Conservation (phyloP, 768 basidiomycete genomes). For the Dentipellis fragilis region DNA sequence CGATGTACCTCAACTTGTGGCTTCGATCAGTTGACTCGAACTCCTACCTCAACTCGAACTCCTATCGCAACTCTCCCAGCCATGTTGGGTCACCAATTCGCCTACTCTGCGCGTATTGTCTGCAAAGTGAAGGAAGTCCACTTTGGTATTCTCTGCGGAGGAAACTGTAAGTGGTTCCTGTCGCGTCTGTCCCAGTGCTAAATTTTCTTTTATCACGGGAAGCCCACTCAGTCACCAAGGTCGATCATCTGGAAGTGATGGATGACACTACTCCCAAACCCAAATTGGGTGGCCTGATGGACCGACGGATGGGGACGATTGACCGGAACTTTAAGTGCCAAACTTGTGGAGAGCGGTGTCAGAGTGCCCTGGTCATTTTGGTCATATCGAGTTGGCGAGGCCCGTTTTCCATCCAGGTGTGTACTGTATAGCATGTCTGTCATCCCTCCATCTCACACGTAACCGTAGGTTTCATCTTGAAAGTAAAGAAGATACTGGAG, state of each 20-base stretch:
- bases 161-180: slow-evolving; percentile 73
- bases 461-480: slow-evolving; percentile 78
- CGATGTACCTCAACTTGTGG: background rate
- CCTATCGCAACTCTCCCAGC: slow-evolving; percentile 3
- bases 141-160: slow-evolving; percentile 98
- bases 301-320: slow-evolving; percentile 96
- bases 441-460: background rate
- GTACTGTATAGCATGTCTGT: slow-evolving; percentile 18
- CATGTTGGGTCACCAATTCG: slow-evolving; percentile 87
- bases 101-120: slow-evolving; percentile 88
- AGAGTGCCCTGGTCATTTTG: slow-evolving; percentile 98
- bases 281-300: slow-evolving; percentile 92
- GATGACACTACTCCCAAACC: slow-evolving; percentile 87
- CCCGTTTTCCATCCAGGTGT: slow-evolving; percentile 96
- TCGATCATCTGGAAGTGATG: slow-evolving; percentile 98
- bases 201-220: slow-evolving; percentile 45
- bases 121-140: slow-evolving; percentile 96
- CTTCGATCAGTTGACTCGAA: background rate
- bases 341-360: slow-evolving; percentile 99
- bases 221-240: slow-evolving; percentile 97
- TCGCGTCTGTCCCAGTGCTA: background rate
- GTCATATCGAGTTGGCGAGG: slow-evolving; percentile 92
- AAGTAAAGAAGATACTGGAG: slow-evolving; percentile 99
- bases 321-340: slow-evolving; percentile 98
- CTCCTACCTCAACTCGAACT: background rate